Base-by-base conservation (phyloP, 2,329 filamentous ascomycete genomes). In the Fusarium luffae region DNA sequence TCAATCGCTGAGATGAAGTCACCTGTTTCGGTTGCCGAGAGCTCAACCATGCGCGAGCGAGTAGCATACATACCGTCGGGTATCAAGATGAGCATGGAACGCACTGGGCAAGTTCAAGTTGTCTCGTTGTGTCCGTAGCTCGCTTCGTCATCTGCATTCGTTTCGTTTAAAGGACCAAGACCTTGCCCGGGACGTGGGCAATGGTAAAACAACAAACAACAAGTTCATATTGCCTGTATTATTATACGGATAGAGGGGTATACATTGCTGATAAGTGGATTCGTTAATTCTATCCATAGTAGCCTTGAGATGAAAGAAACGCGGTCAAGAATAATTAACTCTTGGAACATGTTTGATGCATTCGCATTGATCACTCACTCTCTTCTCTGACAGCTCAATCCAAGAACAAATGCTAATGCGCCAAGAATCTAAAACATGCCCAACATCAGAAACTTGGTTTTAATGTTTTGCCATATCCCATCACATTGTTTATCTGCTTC, bases 231-330 rank as follows among this genome's bases (percentile, higher is more conserved):
- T 41, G 41, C 54, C 37, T 57, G 21, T 57, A 49, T 43, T 61
- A 40, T 56, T 63, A 48, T 42, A 14, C 28, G 28, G 42, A 28
- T 63, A 43, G 21, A 28, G 58, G 13, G 42, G 30, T 19, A 63
- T 47, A n/a, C 23, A 63, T 47, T 25, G 48, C 46, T 63, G 49
- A 46, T 27, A n/a, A 56, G 32, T 49, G 54, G 42, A n/a, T 28
- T 30, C 54, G 14, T 9, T 28, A 16, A 34, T 48, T 49, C n/a
- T 48, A 19, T 14, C 14, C 14, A 40, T 27, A 48, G 21, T n/a
- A 43, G 43, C 18, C 49, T 30, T 30, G 28, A 30, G 28, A 23
- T 30, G 34, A 27, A 32, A 37, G 34, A 42, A 54, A 28, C 55
- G 41, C 28, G 21, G 32, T 32, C 44, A 63, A 42, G 48, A 62